A percentile compares a stretch with the other conserved stretches of the same genome.
These are phyloP conservation scores for Truncatella angustata DNA, from an alignment of 2,329 filamentous ascomycete species.

Conservation along the genomic window DNA sequence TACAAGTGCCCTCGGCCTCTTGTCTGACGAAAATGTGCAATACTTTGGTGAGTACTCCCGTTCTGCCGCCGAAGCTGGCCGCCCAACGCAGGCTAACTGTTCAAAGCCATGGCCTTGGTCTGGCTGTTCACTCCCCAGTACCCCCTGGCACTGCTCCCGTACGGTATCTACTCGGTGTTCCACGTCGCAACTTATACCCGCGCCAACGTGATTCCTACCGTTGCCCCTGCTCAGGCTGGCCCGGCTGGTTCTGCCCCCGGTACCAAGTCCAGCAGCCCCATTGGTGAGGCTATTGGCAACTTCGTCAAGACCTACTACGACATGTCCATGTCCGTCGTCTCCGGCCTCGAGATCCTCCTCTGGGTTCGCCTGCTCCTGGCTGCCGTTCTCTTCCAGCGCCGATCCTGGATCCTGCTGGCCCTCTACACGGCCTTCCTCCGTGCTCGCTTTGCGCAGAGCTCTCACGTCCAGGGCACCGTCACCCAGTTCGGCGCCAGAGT, in stretches of 20 bases:
- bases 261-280: slow-evolving; percentile 58
- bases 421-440: slow-evolving; percentile 93
- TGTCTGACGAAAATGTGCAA: slow-evolving; percentile 93
- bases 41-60: slow-evolving; percentile 72
- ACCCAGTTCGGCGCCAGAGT: slow-evolving; percentile 69
- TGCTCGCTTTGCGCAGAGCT: slow-evolving; percentile 84
- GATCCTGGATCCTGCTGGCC: slow-evolving; percentile 82
- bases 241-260: slow-evolving; percentile 54
- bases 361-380: slow-evolving; percentile 81
- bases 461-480: slow-evolving; percentile 85
- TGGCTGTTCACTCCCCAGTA: slow-evolving; percentile 94
- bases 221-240: slow-evolving; percentile 73
- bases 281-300: slow-evolving; percentile 79
- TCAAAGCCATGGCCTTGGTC: slow-evolving; percentile 86
- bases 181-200: slow-evolving; percentile 96
- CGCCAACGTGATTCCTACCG: slow-evolving; percentile 84
- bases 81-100: slow-evolving; percentile 5
- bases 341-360: slow-evolving; percentile 80
- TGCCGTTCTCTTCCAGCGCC: slow-evolving; percentile 82
- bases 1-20: slow-evolving; percentile 65
- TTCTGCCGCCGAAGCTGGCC: slow-evolving; percentile 12
- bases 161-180: slow-evolving; percentile 96
- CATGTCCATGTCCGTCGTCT: slow-evolving; percentile 88
- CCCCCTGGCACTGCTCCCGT: slow-evolving; percentile 86
- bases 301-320: slow-evolving; percentile 99